A percentile compares a stretch with the other conserved stretches of the same genome.
Evolutionary conservation across 805 yeast genomes (phyloP).

Genomic region (Pichia rugopelliculosa): DNA sequence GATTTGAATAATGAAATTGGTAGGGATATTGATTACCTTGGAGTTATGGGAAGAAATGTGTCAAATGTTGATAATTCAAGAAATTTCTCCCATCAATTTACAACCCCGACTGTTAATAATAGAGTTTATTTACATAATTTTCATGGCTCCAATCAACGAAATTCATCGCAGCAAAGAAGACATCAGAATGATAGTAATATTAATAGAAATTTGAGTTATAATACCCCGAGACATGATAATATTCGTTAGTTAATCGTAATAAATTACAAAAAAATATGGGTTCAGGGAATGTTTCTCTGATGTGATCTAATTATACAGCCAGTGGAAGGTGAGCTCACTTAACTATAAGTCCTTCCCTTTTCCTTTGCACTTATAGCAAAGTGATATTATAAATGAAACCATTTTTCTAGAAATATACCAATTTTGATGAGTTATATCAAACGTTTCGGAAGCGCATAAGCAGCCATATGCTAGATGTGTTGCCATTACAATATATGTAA

Average conservation of each 20-base stretch:
- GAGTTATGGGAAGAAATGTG: not conserved
- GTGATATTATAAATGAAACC: conserved; percentile 20
- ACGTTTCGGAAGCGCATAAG: conserved; percentile 16
- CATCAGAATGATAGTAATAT: not conserved
- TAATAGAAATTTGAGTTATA: conserved; percentile 2
- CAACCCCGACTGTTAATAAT: conserved; percentile 11
- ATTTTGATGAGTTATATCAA: conserved; percentile 22
- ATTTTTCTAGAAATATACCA: conserved; percentile 27
- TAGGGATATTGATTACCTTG: not conserved
- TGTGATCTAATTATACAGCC: not conserved
- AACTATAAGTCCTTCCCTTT: not conserved
- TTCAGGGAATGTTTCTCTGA: not conserved
- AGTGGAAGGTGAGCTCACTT: not conserved
- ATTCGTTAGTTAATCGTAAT: conserved; percentile 1
- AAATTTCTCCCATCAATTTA: conserved; percentile 7
- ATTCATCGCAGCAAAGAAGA: conserved; percentile 6
- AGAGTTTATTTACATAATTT: conserved; percentile 3
- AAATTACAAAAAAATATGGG: not conserved
- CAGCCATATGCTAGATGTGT: conserved; percentile 24
- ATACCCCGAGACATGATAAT: conserved; percentile 9
- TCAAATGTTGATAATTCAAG: conserved; percentile 5
- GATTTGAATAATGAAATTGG: not conserved
- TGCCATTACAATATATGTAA: conserved; percentile 25
- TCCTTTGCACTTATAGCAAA: conserved; percentile 17
- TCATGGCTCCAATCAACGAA: conserved; percentile 4